These are phyloP conservation scores for Vitis labrusca DNA, from an alignment of 164 flowering plant species.

Conservation along the genomic window DNA sequence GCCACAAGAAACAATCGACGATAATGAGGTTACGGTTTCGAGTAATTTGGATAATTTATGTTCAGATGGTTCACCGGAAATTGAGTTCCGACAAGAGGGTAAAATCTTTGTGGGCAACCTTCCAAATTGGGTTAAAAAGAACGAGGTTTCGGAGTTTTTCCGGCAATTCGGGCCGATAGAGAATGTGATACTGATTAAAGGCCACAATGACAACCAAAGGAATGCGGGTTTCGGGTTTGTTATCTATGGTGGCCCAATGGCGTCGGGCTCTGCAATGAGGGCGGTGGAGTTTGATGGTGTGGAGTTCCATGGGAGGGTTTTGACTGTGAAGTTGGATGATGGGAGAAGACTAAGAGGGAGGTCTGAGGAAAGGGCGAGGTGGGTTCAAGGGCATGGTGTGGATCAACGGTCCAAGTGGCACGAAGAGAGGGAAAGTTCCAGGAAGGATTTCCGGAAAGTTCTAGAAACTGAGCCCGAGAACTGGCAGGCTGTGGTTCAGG, in stretches of 20 bases:
- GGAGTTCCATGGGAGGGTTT: constrained; percentile 84
- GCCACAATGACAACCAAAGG: constrained; percentile 61
- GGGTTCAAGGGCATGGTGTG: constrained; percentile 49
- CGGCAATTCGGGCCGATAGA: constrained; percentile 88
- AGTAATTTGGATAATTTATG: neutral
- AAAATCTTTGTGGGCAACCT: constrained; percentile 89
- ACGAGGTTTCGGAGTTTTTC: constrained; percentile 69
- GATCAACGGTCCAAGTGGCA: constrained; percentile 78
- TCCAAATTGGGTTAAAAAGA: constrained; percentile 83
- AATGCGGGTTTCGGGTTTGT: constrained; percentile 87
- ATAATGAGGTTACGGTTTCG: constrained; percentile 1
- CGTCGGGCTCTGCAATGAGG: constrained; percentile 63
- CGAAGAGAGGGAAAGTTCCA: constrained; percentile 59
- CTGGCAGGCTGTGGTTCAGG: constrained; percentile 88
- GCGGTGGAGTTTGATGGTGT: constrained; percentile 95
- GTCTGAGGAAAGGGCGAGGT: constrained; percentile 55
- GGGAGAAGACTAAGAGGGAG: constrained; percentile 70
- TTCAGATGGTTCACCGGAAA: neutral
- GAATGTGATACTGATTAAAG: constrained; percentile 78
- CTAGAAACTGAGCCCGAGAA: constrained; percentile 79
- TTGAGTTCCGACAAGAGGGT: constrained; percentile 64
- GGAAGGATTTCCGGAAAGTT: constrained; percentile 56
- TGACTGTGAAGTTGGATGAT: constrained; percentile 91
- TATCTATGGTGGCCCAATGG: constrained; percentile 61
- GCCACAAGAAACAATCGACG: constrained; percentile 4